A percentile compares a stretch with the other conserved stretches of the same genome.
Conservation (phyloP, 176 grass and related monocot genomes). For the Oryza brachyantha region DNA sequence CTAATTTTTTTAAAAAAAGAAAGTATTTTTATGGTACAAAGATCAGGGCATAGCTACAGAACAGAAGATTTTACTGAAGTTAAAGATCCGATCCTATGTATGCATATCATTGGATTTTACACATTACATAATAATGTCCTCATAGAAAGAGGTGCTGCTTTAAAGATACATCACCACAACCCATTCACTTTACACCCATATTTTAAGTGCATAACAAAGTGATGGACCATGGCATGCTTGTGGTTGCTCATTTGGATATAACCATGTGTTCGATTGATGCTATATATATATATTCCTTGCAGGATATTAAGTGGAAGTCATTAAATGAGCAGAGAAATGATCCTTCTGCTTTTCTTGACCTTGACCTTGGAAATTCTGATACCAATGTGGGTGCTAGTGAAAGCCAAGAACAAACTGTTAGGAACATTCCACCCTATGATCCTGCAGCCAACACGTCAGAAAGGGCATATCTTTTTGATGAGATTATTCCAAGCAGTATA, state of each 20-base stretch:
- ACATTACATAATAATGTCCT: background rate
- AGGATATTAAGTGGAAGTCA: constrained; percentile 75
- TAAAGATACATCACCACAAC: background rate
- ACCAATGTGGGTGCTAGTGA: constrained; percentile 32
- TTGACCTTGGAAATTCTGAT: constrained; percentile 33
- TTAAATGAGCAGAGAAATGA: constrained; percentile 63
- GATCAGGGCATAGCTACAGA: background rate
- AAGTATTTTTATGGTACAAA: background rate
- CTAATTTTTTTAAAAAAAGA: background rate
- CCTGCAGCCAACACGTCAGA: constrained; percentile 64
- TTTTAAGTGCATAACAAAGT: constrained; percentile 2
- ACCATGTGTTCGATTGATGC: constrained; percentile 10
- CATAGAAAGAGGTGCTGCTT: background rate
- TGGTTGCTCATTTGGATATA: constrained; percentile 2
- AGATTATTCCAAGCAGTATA: constrained; percentile 79
- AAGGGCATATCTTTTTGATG: constrained; percentile 61
- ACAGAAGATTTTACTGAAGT: background rate
- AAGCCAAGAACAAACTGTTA: constrained; percentile 19
- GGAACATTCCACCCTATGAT: constrained; percentile 91
- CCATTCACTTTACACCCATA: constrained; percentile 4
- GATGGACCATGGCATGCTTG: background rate
- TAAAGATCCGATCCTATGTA: background rate
- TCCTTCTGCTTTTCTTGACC: constrained; percentile 41
- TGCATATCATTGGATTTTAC: constrained; percentile 5
- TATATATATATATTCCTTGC: constrained; percentile 16